phyloP scores from a whole-genome alignment of 192 early-diverging fungal species.

The Lobosporangium transversale region DNA sequence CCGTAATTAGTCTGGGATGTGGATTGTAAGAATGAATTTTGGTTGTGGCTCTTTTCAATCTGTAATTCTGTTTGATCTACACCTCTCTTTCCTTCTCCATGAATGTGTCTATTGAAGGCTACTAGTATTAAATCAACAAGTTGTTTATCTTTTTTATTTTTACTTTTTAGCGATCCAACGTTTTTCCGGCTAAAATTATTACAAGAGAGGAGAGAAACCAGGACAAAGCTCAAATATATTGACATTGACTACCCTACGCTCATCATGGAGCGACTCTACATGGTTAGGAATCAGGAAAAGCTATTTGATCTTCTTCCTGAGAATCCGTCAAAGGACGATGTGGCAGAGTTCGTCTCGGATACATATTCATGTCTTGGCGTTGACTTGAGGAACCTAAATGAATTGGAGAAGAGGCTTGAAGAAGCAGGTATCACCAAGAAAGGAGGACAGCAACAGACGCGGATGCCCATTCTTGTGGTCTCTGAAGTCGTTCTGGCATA shows the following conservation, averaged over 20 bases:
- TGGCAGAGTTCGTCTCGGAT: conserved; percentile 32
- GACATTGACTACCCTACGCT: conserved; percentile 48
- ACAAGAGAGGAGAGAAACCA: conserved; percentile 8
- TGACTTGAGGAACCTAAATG: conserved; percentile 29
- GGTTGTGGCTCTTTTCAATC: neutral
- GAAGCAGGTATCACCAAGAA: conserved; percentile 6
- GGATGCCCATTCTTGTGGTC: conserved; percentile 32
- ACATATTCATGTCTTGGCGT: conserved; percentile 42
- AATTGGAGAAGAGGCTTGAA: conserved; percentile 13
- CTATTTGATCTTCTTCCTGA: conserved; percentile 28
- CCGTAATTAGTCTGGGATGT: conserved; percentile 36
- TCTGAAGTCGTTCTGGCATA: conserved; percentile 47
- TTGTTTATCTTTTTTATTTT: too few relatives aligned
- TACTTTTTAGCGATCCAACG: conserved; percentile 26
- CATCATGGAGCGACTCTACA: conserved; percentile 39
- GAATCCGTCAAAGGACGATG: conserved; percentile 30
- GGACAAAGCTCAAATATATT: conserved; percentile 35
- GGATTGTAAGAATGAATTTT: conserved; percentile 28
- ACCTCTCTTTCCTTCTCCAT: too few relatives aligned
- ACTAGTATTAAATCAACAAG: too few relatives aligned
- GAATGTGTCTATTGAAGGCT: too few relatives aligned
- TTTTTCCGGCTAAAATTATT: conserved; percentile 31
- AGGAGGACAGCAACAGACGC: too few relatives aligned
- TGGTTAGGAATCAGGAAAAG: conserved; percentile 30
- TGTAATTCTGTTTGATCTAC: too few relatives aligned